Evolutionary conservation across 768 basidiomycete genomes (phyloP).

Genomic region (Pulveroboletus sp.): DNA sequence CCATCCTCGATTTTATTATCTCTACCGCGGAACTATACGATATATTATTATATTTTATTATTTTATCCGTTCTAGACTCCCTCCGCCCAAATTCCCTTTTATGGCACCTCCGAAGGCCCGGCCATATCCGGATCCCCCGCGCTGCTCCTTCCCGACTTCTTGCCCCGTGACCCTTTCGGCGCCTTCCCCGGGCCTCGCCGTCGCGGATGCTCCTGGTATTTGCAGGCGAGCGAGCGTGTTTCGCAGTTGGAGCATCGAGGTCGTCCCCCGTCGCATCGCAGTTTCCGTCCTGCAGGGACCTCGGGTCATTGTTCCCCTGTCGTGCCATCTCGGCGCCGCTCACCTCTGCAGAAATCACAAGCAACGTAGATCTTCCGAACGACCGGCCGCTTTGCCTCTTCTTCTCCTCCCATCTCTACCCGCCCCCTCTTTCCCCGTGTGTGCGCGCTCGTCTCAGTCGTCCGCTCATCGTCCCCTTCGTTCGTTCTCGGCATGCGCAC

Average conservation of each 20-base stretch:
- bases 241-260: constrained; percentile 63
- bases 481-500: constrained; percentile 1
- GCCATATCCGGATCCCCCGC: constrained; percentile 23
- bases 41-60: constrained; percentile 22
- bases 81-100: constrained; percentile 18
- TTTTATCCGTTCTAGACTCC: constrained; percentile 13
- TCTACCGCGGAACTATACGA: constrained; percentile 28
- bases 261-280: constrained; percentile 63
- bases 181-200: constrained; percentile 76
- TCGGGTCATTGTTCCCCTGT: not conserved
- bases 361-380: constrained; percentile 43
- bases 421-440: constrained; percentile 18
- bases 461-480: constrained; percentile 15
- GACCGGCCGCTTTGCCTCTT: constrained; percentile 21
- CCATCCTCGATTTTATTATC: constrained; percentile 11
- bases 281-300: constrained; percentile 54
- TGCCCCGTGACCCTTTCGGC: constrained; percentile 51
- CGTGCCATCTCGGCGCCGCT: constrained; percentile 16
- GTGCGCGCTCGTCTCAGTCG: constrained; percentile 3
- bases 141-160: constrained; percentile 33
- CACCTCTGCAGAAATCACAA: constrained; percentile 76
- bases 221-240: constrained; percentile 47
- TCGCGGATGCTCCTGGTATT: constrained; percentile 46
- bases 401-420: constrained; percentile 10
- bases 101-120: constrained; percentile 23